Base-by-base conservation (phyloP, 805 yeast species). In the Starmerella riodocensis region DNA sequence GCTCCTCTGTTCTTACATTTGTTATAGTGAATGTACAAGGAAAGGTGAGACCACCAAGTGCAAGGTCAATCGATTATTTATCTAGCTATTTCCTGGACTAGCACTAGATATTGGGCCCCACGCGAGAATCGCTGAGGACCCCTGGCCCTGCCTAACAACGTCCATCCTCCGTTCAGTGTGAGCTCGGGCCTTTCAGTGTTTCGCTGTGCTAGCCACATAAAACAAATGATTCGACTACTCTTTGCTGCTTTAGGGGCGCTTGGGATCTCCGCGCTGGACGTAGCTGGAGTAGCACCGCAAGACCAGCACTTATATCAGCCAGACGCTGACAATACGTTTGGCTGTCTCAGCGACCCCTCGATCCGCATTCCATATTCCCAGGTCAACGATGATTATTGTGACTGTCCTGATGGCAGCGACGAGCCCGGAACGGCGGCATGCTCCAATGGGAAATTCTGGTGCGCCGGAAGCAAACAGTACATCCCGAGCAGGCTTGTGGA, bases 321-420 rank as follows among this genome's bases (percentile, higher is more conserved):
- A 1, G 69, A 67, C 38, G 44, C 54, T 1, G 57, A 69, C 6
- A 73, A 73, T 1, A 57, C 64, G 35, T 88, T 91, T 83, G 59
- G 64, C 5, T 88, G 97, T 62, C 57, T 88, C 27, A 52, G 60
- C 24, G 69, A 80, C 52, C 78, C 91, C 0, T 69, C 72, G n/a
- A 71, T 84, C 4, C 64, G 63, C 17, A 59, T 88, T 16, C 65
- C 76, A 29, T 64, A 65, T 37, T 63, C 63, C 27, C 80, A 76
- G 53, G 69, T 88, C 50, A 88, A 88, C 56, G 96, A 91, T 58
- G 79, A 85, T 51, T 78, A 69, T 54, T 88, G 97, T 60, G 97
- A 91, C 54, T 88, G 97, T 62, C 96, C 96, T 0, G 98, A 91
- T 61, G 97, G 97, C 0, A 75, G 86, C 4, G 98, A 91, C 61